Conservation (phyloP, 306 rosid genomes). For the Acmispon strigosus region DNA sequence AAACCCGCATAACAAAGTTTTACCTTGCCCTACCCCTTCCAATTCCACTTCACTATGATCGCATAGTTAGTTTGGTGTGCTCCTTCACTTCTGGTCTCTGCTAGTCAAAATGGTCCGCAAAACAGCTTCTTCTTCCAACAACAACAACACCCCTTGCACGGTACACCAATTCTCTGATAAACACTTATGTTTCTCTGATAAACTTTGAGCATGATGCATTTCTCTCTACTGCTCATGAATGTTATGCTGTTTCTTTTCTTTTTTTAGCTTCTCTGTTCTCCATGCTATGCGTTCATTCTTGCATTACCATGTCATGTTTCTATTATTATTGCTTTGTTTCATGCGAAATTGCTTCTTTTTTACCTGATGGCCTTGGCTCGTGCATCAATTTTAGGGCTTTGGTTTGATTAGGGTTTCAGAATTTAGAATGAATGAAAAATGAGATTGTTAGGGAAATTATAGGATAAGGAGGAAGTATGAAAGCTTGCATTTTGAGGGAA, state of each 20-base stretch:
- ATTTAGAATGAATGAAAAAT: not conserved
- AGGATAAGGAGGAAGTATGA: not conserved
- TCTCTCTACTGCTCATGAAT: not conserved
- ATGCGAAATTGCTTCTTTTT: not conserved
- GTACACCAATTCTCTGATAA: too few species aligned
- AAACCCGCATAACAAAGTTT: too few species aligned
- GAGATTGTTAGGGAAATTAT: not conserved
- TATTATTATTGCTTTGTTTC: not conserved
- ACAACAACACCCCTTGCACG: too few species aligned
- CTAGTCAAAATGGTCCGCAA: too few species aligned
- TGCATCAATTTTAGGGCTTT: not conserved
- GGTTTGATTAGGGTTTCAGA: slow-evolving; percentile 16
- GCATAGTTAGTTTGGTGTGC: too few species aligned
- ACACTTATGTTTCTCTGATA: too few species aligned
- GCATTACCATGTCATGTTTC: not conserved
- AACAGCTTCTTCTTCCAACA: too few species aligned
- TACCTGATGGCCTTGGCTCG: not conserved
- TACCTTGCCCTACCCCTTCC: too few species aligned
- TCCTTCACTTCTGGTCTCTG: too few species aligned
- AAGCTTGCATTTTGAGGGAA: too few species aligned
- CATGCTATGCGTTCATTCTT: not conserved
- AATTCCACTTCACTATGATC: too few species aligned
- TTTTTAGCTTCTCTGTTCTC: not conserved
- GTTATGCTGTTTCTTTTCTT: not conserved
- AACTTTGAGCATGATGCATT: too few species aligned